phyloP scores from a whole-genome alignment of 1,139 yeast genomes.

The Sugiyamaella paludigena region DNA sequence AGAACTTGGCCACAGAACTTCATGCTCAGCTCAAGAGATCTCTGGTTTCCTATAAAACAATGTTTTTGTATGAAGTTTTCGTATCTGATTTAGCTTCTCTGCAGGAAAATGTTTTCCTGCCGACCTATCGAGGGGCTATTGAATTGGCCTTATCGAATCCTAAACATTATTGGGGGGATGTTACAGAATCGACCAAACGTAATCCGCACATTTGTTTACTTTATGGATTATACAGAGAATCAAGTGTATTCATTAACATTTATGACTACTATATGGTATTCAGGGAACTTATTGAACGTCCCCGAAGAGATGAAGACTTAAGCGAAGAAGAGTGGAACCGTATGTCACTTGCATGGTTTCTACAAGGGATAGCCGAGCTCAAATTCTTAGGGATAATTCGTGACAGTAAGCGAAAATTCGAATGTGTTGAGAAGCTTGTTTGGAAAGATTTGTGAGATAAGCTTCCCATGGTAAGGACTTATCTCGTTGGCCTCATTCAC shows the following conservation, averaged over 20 bases:
- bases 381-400: constrained; percentile 53
- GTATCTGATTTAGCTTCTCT: constrained; percentile 28
- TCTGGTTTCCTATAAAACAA: constrained; percentile 14
- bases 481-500: neutral
- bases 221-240: constrained; percentile 74
- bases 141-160: constrained; percentile 42
- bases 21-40: neutral
- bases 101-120: constrained; percentile 40
- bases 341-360: constrained; percentile 52
- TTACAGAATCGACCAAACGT: constrained; percentile 9
- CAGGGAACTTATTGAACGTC: constrained; percentile 50
- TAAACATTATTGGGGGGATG: constrained; percentile 31
- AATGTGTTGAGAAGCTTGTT: constrained; percentile 53
- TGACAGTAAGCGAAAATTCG: constrained; percentile 49
- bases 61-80: constrained; percentile 29
- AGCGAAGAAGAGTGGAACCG: constrained; percentile 49
- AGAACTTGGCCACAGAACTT: neutral
- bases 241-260: constrained; percentile 68
- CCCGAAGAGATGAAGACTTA: constrained; percentile 27
- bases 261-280: constrained; percentile 77
- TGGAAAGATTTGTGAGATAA: constrained; percentile 60
- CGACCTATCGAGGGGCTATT: constrained; percentile 41
- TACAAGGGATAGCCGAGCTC: constrained; percentile 57
- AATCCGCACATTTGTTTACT: constrained; percentile 55
- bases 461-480: neutral